These are phyloP conservation scores for Firmiana major DNA, from an alignment of 345 rosid species.

Conservation along the genomic window DNA sequence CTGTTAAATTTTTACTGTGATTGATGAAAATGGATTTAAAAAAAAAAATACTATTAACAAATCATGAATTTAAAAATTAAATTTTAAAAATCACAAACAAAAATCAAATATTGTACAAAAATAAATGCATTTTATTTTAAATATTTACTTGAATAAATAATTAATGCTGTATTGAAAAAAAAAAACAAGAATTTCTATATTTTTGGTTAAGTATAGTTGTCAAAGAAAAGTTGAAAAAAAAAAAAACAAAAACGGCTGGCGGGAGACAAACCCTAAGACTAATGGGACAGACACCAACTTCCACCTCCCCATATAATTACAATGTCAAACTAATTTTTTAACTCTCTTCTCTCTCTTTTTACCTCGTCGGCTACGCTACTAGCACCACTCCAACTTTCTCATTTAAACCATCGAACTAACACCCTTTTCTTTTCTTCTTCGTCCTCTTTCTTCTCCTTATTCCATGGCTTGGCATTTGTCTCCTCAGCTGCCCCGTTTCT, in stretches of 20 bases:
- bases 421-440: neutral
- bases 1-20: too few species aligned
- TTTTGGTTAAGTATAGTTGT: neutral
- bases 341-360: neutral
- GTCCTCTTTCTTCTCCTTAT: neutral
- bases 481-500: conserved; percentile 26
- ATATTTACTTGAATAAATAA: too few species aligned
- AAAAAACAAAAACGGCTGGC: neutral
- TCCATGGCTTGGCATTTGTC: conserved; percentile 45
- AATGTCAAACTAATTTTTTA: too few species aligned
- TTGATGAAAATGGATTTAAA: too few species aligned
- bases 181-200: too few species aligned
- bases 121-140: too few species aligned
- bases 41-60: too few species aligned
- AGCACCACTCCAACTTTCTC: neutral
- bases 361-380: conserved; percentile 6
- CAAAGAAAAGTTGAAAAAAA: neutral
- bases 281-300: neutral
- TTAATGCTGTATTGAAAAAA: too few species aligned
- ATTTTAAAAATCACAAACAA: too few species aligned
- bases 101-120: too few species aligned
- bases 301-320: neutral
- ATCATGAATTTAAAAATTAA: too few species aligned
- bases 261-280: neutral
- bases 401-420: too few species aligned